Evolutionary conservation across 495 filamentous ascomycete species (phyloP), one percentile per base, ranked within the genome.

Genomic region (Neurospora tetraspora): DNA sequence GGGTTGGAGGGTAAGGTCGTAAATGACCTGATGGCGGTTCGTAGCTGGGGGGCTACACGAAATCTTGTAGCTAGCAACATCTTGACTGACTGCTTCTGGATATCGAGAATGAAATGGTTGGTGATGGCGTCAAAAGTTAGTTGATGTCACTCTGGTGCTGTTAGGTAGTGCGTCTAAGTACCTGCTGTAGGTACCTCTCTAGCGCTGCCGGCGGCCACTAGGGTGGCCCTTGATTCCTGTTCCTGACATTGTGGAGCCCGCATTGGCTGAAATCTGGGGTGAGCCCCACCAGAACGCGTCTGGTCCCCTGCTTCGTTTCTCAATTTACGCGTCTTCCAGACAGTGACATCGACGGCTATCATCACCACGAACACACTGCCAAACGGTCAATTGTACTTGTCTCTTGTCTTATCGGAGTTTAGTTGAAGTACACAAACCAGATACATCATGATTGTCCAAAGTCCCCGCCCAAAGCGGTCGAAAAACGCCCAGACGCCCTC

Each of bases 1-100:
- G 82, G 77, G 73, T 86, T 86, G 73, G 77, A 80, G n/a, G 73
- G 70, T 10, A 86, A 69, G 5, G 83, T 83, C 31, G 82, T 81
- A 3, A 85, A 27, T 45, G 70, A 65, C 11, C 79, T 65, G 1
- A 43, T 16, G 12, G 71, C 31, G 12, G 7, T 36, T 14, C 74
- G 77, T n/a, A 77, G 38, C 10, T 39, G 68, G 2, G 43, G 23
- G 10, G 59, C 37, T 4, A 43, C 10, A 18, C 76, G 72, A 12
- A 80, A 69, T 6, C 70, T 72, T 16, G 72, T 74, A 34, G 34
- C 34, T 5, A n/a, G n/a, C n/a, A 34, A 34, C 34, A 34, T 34
- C n/a, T n/a, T n/a, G n/a, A n/a, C n/a, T n/a, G n/a, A n/a, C n/a
- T n/a, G n/a, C n/a, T n/a, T n/a, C n/a, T n/a, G n/a, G n/a, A n/a